Conservation (phyloP, 768 basidiomycete species). For the Phylloporus sp. region DNA sequence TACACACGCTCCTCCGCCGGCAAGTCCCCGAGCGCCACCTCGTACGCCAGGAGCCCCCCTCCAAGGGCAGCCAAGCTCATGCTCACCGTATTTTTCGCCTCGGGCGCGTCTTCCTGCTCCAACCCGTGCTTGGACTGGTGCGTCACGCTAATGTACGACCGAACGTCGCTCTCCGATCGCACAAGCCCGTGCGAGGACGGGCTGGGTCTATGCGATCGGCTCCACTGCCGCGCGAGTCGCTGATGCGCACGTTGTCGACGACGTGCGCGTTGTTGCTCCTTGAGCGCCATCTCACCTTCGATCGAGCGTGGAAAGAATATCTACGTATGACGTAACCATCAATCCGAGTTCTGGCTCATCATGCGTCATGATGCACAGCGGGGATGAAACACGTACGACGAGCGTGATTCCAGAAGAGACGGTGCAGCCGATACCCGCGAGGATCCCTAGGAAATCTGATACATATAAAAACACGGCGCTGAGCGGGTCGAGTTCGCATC, state of each 20-base stretch:
- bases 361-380: no score
- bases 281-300: conserved; percentile 54
- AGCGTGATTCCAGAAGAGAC: conserved; percentile 74
- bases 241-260: conserved; percentile 18
- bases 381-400: conserved; percentile 38
- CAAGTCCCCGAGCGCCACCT: conserved; percentile 2
- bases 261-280: conserved; percentile 37
- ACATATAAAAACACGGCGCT: no score
- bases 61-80: neutral
- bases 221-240: neutral
- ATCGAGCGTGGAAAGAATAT: conserved; percentile 83
- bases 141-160: conserved; percentile 14
- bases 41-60: conserved; percentile 26
- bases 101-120: neutral
- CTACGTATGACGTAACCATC: conserved; percentile 36
- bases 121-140: conserved; percentile 2
- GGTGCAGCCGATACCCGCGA: conserved; percentile 54
- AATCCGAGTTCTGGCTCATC: no score
- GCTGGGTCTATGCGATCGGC: no score
- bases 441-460: conserved; percentile 54
- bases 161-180: neutral
- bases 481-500: no score
- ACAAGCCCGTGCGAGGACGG: no score
- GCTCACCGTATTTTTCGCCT: no score
- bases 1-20: conserved; percentile 18